These are phyloP conservation scores for Pugionium dolabratum DNA, from an alignment of 345 rosid species.

Conservation along the genomic window DNA sequence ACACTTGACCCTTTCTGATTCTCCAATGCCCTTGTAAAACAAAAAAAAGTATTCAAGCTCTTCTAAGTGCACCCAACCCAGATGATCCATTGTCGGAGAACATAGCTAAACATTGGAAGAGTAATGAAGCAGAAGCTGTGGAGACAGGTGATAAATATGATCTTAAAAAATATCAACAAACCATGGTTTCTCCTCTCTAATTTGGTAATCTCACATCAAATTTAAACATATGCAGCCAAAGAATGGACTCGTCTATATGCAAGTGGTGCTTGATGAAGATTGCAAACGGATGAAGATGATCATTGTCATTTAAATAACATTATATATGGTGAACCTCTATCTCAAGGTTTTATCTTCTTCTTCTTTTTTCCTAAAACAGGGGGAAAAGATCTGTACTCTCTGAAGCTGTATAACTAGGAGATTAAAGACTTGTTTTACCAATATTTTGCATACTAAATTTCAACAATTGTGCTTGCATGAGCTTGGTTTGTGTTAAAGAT, in stretches of 20 bases:
- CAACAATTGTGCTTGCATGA: constrained; percentile 23
- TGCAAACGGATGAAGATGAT: constrained; percentile 28
- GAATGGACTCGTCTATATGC: constrained; percentile 98
- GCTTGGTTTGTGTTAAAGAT: constrained; percentile 15
- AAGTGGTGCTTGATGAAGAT: constrained; percentile 64
- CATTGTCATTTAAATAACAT: constrained; percentile 38
- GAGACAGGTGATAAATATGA: constrained; percentile 38
- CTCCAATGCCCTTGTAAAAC: neutral
- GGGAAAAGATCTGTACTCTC: constrained; percentile 30
- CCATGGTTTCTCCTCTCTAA: neutral
- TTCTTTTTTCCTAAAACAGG: constrained; percentile 12
- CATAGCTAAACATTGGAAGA: constrained; percentile 98
- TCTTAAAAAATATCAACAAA: neutral
- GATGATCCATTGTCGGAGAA: constrained; percentile 98
- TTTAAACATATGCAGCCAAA: constrained; percentile 67
- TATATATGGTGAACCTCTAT: constrained; percentile 40
- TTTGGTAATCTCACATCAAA: neutral
- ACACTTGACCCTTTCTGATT: neutral
- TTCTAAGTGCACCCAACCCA: constrained; percentile 96
- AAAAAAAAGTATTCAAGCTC: constrained; percentile 73
- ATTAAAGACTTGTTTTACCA: constrained; percentile 29
- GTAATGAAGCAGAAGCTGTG: constrained; percentile 60
- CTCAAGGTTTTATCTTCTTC: constrained; percentile 37
- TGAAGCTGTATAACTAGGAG: constrained; percentile 30
- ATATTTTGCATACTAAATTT: constrained; percentile 26